phyloP scores from a whole-genome alignment of 352 stramenopile genomes.

The Globisporangium alternatum region DNA sequence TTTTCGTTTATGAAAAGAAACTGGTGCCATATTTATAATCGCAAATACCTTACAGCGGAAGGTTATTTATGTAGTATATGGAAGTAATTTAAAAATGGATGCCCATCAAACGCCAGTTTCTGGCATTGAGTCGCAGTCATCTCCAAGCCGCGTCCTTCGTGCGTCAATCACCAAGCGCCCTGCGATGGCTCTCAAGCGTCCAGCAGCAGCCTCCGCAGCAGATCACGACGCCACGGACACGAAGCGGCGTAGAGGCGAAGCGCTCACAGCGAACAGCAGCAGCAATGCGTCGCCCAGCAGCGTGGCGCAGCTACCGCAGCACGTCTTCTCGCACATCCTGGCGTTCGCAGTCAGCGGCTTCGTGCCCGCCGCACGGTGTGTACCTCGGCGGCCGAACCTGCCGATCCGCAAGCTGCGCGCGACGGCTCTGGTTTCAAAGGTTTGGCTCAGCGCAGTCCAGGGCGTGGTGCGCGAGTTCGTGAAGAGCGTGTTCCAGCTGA shows the following conservation, averaged over 20 bases:
- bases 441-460: slow-evolving; percentile 5
- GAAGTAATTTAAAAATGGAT: no score
- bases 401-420: slow-evolving; percentile 8
- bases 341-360: slow-evolving; percentile 11
- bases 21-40: no score
- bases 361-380: slow-evolving; percentile 1
- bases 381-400: slow-evolving; percentile 7
- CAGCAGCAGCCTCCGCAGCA: not conserved
- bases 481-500: not conserved
- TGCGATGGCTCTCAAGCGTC: not conserved
- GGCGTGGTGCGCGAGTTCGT: slow-evolving; percentile 5
- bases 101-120: no score
- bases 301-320: not conserved
- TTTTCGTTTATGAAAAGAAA: no score
- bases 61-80: no score
- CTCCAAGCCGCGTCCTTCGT: no score
- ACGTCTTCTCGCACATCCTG: slow-evolving; percentile 8
- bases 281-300: not conserved
- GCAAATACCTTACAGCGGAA: no score
- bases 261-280: not conserved
- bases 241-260: slow-evolving; percentile 1
- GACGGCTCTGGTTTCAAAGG: slow-evolving; percentile 1
- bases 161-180: not conserved
- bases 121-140: no score
- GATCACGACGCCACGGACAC: not conserved